phyloP scores from a whole-genome alignment of 352 stramenopile genomes.

The Phytophthora tentaculata region DNA sequence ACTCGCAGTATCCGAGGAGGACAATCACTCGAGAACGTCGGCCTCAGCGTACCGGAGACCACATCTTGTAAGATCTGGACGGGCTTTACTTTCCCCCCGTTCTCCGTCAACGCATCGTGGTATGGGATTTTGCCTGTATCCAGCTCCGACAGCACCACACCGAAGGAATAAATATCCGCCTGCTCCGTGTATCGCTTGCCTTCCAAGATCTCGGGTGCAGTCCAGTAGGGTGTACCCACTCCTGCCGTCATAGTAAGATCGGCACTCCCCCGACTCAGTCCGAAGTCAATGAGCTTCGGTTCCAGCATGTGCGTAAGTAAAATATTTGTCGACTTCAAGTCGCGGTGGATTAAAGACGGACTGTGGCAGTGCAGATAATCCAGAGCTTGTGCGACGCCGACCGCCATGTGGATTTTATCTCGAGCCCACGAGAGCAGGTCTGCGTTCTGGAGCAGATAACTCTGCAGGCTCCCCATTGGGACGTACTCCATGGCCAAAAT shows the following conservation, averaged over 20 bases:
- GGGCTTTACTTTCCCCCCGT: slow-evolving; percentile 26
- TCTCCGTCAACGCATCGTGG: slow-evolving; percentile 27
- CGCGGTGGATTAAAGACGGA: slow-evolving; percentile 42
- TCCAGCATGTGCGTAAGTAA: slow-evolving; percentile 71
- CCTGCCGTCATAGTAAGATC: slow-evolving; percentile 53
- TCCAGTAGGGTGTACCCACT: slow-evolving; percentile 87
- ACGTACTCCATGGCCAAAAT: slow-evolving; percentile 44
- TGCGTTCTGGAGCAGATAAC: slow-evolving; percentile 23
- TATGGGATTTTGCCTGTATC: slow-evolving; percentile 48
- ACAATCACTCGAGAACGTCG: slow-evolving; percentile 47
- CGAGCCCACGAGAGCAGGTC: slow-evolving; percentile 37
- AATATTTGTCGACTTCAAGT: slow-evolving; percentile 62
- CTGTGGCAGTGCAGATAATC: slow-evolving; percentile 38
- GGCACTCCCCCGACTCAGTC: slow-evolving; percentile 45
- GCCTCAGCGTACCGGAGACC: slow-evolving; percentile 48
- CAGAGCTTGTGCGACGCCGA: slow-evolving; percentile 40
- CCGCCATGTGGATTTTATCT: slow-evolving; percentile 56
- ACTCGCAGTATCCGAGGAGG: slow-evolving; percentile 39
- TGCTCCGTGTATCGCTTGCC: slow-evolving; percentile 60
- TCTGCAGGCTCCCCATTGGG: slow-evolving; percentile 27
- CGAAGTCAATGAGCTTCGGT: slow-evolving; percentile 87
- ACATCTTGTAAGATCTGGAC: slow-evolving; percentile 56
- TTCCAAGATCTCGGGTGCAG: slow-evolving; percentile 75
- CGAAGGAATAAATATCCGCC: slow-evolving; percentile 77
- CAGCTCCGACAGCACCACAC: slow-evolving; percentile 59